These are phyloP conservation scores for Marchantia polymorpha DNA, from an alignment of 225 moss, liverwort and hornwort genomes.

Conservation along the genomic window DNA sequence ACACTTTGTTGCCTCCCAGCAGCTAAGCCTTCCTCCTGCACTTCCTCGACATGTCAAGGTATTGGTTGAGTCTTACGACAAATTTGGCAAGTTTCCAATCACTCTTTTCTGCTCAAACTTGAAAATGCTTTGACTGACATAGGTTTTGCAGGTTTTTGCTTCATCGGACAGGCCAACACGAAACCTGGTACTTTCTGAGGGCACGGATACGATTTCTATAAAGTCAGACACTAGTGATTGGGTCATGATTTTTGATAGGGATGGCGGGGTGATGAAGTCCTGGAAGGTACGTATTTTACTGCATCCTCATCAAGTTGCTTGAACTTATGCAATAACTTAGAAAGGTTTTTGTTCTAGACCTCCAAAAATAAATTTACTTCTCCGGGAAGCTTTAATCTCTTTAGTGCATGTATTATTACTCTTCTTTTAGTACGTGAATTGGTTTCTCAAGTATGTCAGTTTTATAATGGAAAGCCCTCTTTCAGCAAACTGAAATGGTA, in stretches of 20 bases:
- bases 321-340: background rate
- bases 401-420: background rate
- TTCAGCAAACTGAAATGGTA: background rate
- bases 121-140: background rate
- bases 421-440: background rate
- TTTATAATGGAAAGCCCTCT: background rate
- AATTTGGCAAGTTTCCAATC: background rate
- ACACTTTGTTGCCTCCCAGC: constrained; percentile 68
- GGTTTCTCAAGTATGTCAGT: background rate
- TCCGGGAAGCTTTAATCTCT: background rate
- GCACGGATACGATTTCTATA: constrained; percentile 42
- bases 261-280: constrained; percentile 55
- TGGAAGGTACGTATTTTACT: constrained; percentile 62
- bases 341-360: background rate
- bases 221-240: constrained; percentile 52
- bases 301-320: background rate
- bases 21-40: constrained; percentile 55
- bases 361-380: background rate
- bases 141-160: background rate
- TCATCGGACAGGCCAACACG: background rate
- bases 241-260: constrained; percentile 69
- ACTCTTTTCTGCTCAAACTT: background rate
- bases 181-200: constrained; percentile 47
- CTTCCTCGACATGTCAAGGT: constrained; percentile 10
- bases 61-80: background rate